These are phyloP conservation scores for Mycotypha africana DNA, from an alignment of 371 early-diverging fungal species.

Conservation along the genomic window DNA sequence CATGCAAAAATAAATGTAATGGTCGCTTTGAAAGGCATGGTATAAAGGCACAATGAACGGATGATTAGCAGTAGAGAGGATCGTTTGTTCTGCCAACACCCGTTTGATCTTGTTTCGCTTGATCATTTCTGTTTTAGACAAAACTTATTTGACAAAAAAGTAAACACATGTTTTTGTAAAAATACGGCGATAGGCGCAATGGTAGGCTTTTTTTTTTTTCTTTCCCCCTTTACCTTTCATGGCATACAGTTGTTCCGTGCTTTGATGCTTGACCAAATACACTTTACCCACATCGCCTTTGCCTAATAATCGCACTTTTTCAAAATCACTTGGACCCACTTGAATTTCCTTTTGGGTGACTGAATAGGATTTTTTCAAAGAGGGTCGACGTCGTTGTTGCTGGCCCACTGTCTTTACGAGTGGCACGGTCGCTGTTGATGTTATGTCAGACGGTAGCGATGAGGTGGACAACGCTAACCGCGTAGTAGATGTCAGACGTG, in stretches of 20 bases:
- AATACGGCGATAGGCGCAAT: slow-evolving; percentile 66
- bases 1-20: slow-evolving; percentile 88
- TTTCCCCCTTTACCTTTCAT: slow-evolving; percentile 78
- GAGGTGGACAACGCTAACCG: too few relatives aligned
- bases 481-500: too few relatives aligned
- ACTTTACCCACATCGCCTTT: slow-evolving; percentile 93
- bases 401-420: background rate
- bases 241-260: slow-evolving; percentile 64
- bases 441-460: background rate
- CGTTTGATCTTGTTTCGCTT: slow-evolving; percentile 66
- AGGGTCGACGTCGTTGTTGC: background rate
- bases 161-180: too few relatives aligned
- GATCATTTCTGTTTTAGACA: slow-evolving; percentile 80
- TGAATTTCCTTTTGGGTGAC: slow-evolving; percentile 35
- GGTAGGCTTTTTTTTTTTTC: slow-evolving; percentile 64
- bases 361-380: slow-evolving; percentile 6
- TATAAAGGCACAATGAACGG: slow-evolving; percentile 96
- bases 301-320: slow-evolving; percentile 81
- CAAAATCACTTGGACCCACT: slow-evolving; percentile 52
- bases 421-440: background rate
- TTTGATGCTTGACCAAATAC: slow-evolving; percentile 70
- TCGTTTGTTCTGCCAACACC: slow-evolving; percentile 70
- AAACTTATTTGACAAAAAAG: slow-evolving; percentile 72
- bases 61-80: slow-evolving; percentile 75
- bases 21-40: slow-evolving; percentile 89